Conservation (phyloP, 495 filamentous ascomycete species). For the Aspergillus taichungensis region DNA sequence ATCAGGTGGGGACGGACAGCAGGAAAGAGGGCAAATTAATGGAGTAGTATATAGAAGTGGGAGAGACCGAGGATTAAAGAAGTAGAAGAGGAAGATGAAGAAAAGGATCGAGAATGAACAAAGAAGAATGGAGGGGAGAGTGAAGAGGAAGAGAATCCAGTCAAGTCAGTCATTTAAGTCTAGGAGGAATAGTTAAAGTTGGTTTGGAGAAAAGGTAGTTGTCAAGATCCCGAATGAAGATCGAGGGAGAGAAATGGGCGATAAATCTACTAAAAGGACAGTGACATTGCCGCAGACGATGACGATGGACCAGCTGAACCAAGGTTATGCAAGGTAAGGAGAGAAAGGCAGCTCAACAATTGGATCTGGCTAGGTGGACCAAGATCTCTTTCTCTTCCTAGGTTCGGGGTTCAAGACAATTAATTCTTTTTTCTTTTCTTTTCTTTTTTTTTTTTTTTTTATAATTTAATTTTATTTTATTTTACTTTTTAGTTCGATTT, state of each 20-base stretch:
- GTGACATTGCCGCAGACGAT: constrained; percentile 21
- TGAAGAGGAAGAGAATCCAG: constrained; percentile 2
- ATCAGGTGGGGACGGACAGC: not conserved
- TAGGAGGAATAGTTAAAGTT: not conserved
- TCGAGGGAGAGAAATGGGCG: constrained; percentile 9
- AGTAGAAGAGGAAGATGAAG: constrained; percentile 2
- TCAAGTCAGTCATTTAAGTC: not conserved
- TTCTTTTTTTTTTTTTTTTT: constrained; percentile 2
- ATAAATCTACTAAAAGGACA: constrained; percentile 17
- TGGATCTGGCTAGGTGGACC: constrained; percentile 15
- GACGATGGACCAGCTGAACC: constrained; percentile 24
- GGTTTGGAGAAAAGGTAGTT: not conserved
- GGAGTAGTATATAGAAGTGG: not conserved
- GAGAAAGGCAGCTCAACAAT: constrained; percentile 16
- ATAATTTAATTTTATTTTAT: not conserved
- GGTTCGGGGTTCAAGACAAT: constrained; percentile 9
- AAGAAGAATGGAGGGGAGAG: no score
- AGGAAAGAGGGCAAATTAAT: not conserved
- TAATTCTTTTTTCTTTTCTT: constrained; percentile 3
- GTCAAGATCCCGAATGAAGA: not conserved
- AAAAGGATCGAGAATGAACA: not conserved
- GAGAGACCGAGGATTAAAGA: not conserved
- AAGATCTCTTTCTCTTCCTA: constrained; percentile 10
- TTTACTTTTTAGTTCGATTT: constrained; percentile 4
- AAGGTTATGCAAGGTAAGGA: constrained; percentile 23